A percentile compares a stretch with the other conserved stretches of the same genome.
Evolutionary conservation across 345 rosid species (phyloP).

Genomic region (Salix arbutifolia): DNA sequence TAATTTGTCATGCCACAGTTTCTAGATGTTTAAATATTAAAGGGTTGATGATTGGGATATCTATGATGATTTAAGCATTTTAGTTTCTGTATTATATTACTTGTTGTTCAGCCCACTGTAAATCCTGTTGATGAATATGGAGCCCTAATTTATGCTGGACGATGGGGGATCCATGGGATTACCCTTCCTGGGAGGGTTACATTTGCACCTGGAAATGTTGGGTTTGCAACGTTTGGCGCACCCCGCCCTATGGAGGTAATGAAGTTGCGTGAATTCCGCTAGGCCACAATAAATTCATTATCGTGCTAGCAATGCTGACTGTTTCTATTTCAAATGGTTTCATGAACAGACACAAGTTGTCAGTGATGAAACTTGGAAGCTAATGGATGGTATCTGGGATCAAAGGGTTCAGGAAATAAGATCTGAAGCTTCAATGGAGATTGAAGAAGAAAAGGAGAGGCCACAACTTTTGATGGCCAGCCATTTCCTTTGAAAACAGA

Average conservation of each 20-base stretch:
- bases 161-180: slow-evolving; percentile 90
- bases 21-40: background rate
- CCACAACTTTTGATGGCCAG: slow-evolving; percentile 84
- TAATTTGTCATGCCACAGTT: background rate
- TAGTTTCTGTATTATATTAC: slow-evolving; percentile 6
- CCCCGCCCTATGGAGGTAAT: slow-evolving; percentile 83
- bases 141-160: slow-evolving; percentile 79
- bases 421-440: slow-evolving; percentile 52
- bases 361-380: slow-evolving; percentile 85
- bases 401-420: slow-evolving; percentile 64
- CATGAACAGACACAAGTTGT: slow-evolving; percentile 63
- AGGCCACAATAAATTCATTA: background rate
- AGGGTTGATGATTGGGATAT: background rate
- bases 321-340: background rate
- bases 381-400: slow-evolving; percentile 76
- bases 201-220: slow-evolving; percentile 93
- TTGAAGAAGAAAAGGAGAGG: slow-evolving; percentile 64
- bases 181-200: slow-evolving; percentile 90
- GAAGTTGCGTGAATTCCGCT: background rate
- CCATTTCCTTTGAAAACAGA: slow-evolving; percentile 57
- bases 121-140: slow-evolving; percentile 79
- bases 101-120: slow-evolving; percentile 50
- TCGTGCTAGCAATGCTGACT: background rate
- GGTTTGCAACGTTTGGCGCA: slow-evolving; percentile 88
- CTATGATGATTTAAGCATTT: background rate